These are phyloP conservation scores for Phalaenopsis aphrodite DNA, from an alignment of 106 monocot species.

Conservation along the genomic window DNA sequence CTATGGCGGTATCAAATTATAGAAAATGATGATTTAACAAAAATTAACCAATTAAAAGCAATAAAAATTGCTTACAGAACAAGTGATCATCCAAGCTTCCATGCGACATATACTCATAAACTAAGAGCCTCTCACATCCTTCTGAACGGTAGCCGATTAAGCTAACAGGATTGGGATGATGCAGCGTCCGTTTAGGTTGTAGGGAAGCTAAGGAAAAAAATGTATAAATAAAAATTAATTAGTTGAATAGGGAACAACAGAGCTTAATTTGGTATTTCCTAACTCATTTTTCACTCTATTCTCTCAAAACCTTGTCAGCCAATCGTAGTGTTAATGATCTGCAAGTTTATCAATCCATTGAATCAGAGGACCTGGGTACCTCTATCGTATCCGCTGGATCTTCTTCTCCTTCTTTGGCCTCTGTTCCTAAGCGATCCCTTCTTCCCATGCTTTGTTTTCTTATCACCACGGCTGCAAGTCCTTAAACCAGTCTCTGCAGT, in stretches of 20 bases:
- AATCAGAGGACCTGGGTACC: constrained; percentile 49
- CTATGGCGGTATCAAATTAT: too few relatives aligned
- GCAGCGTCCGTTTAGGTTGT: constrained; percentile 2
- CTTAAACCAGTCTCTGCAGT: constrained; percentile 12
- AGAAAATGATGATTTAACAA: background rate
- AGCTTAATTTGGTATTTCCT: background rate
- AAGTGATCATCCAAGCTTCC: constrained; percentile 25
- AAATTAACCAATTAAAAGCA: background rate
- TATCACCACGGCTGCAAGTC: constrained; percentile 81
- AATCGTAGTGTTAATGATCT: background rate
- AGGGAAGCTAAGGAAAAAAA: background rate
- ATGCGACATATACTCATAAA: constrained; percentile 15
- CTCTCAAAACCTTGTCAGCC: background rate
- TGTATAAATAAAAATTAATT: background rate
- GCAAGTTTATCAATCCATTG: background rate
- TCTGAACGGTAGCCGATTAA: constrained; percentile 38
- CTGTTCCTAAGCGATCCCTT: constrained; percentile 78
- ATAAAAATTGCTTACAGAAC: constrained; percentile 11
- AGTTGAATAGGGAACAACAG: background rate
- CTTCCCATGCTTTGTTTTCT: constrained; percentile 90
- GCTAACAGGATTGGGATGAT: constrained; percentile 23
- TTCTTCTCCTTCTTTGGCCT: constrained; percentile 84
- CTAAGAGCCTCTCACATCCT: constrained; percentile 24
- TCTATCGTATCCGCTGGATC: constrained; percentile 84
- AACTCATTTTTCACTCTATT: background rate